A percentile compares a stretch with the other conserved stretches of the same genome.
These are phyloP conservation scores for Jackrogersella minutella DNA, from an alignment of 495 filamentous ascomycete genomes.

Conservation along the genomic window DNA sequence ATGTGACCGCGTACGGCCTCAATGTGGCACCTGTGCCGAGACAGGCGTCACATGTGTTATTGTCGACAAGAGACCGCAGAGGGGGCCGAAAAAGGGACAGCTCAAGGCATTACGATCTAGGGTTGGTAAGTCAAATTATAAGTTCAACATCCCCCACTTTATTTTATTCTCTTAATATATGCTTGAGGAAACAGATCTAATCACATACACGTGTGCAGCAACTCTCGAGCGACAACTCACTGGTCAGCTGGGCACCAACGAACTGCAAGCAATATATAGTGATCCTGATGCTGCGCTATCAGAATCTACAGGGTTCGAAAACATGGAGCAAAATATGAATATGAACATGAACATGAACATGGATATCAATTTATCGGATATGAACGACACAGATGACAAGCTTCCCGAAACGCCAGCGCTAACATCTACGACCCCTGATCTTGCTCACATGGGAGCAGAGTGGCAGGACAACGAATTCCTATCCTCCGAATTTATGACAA, in stretches of 20 bases:
- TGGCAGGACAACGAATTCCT: not conserved
- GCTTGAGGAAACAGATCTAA: not conserved
- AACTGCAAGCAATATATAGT: not conserved
- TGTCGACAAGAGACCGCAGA: not conserved
- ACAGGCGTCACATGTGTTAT: not conserved
- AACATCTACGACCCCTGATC: not conserved
- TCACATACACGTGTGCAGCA: not conserved
- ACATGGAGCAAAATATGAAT: not conserved
- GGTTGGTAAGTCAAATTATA: not conserved
- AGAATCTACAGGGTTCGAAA: not conserved
- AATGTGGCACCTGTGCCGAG: not conserved
- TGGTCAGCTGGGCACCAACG: not conserved
- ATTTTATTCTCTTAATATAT: not conserved
- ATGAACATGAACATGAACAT: not conserved
- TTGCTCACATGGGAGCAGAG: not conserved
- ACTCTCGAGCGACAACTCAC: not conserved
- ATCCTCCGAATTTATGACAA: not conserved
- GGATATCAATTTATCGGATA: not conserved
- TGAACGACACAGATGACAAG: not conserved
- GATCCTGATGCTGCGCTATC: not conserved
- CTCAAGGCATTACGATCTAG: not conserved
- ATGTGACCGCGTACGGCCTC: not conserved
- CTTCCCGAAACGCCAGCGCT: not conserved
- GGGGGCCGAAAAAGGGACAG: slow-evolving; percentile 5
- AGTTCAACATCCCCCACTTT: not conserved